A percentile compares a stretch with the other conserved stretches of the same genome.
These are phyloP conservation scores for Arabidopsis hybrid DNA, from an alignment of 441 rosid genomes.

Conservation along the genomic window DNA sequence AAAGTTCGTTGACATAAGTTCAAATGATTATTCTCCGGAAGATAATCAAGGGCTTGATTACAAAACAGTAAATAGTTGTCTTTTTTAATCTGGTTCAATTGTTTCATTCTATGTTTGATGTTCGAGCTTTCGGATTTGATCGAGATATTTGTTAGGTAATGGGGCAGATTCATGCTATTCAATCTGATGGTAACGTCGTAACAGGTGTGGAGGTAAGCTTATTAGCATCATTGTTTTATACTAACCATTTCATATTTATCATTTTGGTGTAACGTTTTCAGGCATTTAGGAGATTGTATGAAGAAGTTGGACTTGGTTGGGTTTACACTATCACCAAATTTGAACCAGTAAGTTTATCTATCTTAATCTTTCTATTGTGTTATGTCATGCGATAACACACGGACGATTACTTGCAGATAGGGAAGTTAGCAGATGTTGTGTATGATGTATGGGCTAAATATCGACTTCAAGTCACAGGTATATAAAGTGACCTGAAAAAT, in stretches of 20 bases:
- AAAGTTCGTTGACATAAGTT: conserved; percentile 84
- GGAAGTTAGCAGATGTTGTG: conserved; percentile 68
- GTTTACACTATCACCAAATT: conserved; percentile 85
- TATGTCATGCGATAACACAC: neutral
- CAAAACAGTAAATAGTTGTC: conserved; percentile 51
- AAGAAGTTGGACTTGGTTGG: conserved; percentile 94
- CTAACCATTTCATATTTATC: neutral
- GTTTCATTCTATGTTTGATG: conserved; percentile 17
- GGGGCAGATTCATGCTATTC: conserved; percentile 93
- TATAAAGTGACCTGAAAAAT: neutral
- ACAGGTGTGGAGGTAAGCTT: conserved; percentile 79
- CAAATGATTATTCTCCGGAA: conserved; percentile 64
- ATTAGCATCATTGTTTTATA: neutral
- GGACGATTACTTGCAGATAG: conserved; percentile 58
- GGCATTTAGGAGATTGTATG: conserved; percentile 88
- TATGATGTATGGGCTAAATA: conserved; percentile 88
- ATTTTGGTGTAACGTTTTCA: conserved; percentile 38
- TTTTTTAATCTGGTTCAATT: neutral
- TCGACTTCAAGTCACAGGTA: conserved; percentile 85
- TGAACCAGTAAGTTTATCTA: conserved; percentile 63
- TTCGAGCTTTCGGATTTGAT: neutral
- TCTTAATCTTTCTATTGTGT: neutral
- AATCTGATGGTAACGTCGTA: conserved; percentile 82
- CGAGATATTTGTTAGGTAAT: conserved; percentile 59
- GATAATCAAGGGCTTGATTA: conserved; percentile 88